Evolutionary conservation across 139 green algal species (phyloP).

Genomic region (Dunaliella primolecta): DNA sequence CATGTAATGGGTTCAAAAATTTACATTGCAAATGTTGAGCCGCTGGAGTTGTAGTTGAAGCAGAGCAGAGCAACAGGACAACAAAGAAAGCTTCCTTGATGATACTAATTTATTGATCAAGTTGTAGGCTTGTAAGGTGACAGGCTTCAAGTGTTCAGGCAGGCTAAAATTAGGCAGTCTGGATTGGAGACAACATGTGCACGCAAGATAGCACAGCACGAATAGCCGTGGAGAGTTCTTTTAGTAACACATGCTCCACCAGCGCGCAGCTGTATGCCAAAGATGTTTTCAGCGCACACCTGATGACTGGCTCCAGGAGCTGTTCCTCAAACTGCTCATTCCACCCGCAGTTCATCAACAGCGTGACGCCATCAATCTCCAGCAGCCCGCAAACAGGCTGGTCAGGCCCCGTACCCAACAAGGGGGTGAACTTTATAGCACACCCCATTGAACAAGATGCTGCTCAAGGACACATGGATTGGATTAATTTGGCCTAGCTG

Average conservation of each 20-base stretch:
- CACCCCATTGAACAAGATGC: neutral
- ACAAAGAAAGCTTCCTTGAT: no score
- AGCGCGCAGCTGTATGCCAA: no score
- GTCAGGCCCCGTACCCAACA: constrained; percentile 51
- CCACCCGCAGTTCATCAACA: constrained; percentile 95
- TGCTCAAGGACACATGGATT: neutral
- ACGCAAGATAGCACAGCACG: neutral
- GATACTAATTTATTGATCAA: no score
- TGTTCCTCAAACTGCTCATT: constrained; percentile 58
- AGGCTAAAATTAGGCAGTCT: no score
- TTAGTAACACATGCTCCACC: no score
- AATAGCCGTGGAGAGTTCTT: neutral
- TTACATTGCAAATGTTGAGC: no score
- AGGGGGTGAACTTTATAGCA: constrained; percentile 45
- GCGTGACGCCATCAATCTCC: constrained; percentile 53
- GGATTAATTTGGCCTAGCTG: neutral
- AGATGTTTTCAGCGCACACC: constrained; percentile 8
- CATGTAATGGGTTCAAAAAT: no score
- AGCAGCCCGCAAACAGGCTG: constrained; percentile 75
- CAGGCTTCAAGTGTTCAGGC: no score
- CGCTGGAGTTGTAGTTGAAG: no score
- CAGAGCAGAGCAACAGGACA: no score
- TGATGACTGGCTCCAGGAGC: constrained; percentile 59
- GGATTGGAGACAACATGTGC: neutral
- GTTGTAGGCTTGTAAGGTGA: no score